These are phyloP conservation scores for Penicillium longicatenatum DNA, from an alignment of 495 filamentous ascomycete genomes.

Conservation along the genomic window DNA sequence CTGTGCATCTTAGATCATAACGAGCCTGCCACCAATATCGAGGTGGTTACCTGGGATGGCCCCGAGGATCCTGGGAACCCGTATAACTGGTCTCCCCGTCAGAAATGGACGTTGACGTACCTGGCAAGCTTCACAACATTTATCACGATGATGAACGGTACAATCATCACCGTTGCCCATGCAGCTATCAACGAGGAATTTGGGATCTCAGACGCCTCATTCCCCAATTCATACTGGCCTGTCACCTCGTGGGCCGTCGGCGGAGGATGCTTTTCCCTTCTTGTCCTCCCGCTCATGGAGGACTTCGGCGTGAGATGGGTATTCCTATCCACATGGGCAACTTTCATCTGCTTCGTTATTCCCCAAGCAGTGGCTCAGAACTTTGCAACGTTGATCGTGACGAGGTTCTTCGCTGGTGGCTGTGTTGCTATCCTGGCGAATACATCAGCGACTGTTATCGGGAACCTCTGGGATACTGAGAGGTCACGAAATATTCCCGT, in stretches of 20 bases:
- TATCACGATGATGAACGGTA: constrained; percentile 46
- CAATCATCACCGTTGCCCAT: constrained; percentile 46
- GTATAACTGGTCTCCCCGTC: constrained; percentile 59
- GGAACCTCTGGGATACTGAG: constrained; percentile 50
- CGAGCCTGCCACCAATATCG: constrained; percentile 19
- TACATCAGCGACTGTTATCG: constrained; percentile 46
- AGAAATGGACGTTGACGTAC: constrained; percentile 39
- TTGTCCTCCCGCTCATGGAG: constrained; percentile 56
- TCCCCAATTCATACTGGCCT: constrained; percentile 56
- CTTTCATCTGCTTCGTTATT: constrained; percentile 48
- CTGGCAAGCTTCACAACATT: constrained; percentile 33
- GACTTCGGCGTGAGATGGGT: constrained; percentile 49
- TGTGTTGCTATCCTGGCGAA: constrained; percentile 49
- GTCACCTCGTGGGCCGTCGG: constrained; percentile 53
- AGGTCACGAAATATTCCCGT: constrained; percentile 45
- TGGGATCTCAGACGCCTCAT: constrained; percentile 44
- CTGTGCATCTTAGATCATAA: constrained; percentile 21
- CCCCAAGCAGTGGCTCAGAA: constrained; percentile 52
- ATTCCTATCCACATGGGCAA: constrained; percentile 45
- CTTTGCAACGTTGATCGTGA: constrained; percentile 51
- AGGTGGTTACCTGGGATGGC: constrained; percentile 50
- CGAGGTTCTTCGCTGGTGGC: constrained; percentile 50
- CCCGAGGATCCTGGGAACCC: constrained; percentile 58
- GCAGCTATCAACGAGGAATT: constrained; percentile 41
- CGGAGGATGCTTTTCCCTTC: constrained; percentile 45